Evolutionary conservation across 495 filamentous ascomycete species (phyloP).

Genomic region (Mytilinidion resinicola): DNA sequence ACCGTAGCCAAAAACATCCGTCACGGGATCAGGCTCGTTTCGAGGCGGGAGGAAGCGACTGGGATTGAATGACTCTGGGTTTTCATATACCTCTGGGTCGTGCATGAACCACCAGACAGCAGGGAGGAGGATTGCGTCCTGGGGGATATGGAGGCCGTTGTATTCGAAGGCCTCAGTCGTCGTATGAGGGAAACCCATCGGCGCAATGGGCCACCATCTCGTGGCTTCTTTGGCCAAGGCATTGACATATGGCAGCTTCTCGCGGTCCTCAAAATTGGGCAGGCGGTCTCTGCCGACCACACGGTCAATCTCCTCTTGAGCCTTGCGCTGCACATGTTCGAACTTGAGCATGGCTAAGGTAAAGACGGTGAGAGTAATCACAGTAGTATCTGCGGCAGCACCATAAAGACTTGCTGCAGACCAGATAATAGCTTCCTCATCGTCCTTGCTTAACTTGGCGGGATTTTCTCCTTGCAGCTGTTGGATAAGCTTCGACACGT

Average conservation of each 20-base stretch:
- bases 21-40: slow-evolving; percentile 5
- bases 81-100: slow-evolving; percentile 7
- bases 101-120: slow-evolving; percentile 10
- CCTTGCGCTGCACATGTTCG: slow-evolving; percentile 10
- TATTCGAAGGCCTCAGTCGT: background rate
- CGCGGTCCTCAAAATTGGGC: slow-evolving; percentile 31
- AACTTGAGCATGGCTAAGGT: slow-evolving; percentile 4
- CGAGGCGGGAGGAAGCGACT: no score
- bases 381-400: slow-evolving; percentile 8
- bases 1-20: slow-evolving; percentile 3
- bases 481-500: slow-evolving; percentile 2
- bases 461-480: background rate
- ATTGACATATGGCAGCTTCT: slow-evolving; percentile 32
- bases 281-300: slow-evolving; percentile 34
- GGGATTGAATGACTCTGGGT: slow-evolving; percentile 3
- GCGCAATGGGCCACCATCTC: slow-evolving; percentile 37
- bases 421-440: slow-evolving; percentile 1
- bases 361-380: slow-evolving; percentile 1
- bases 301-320: slow-evolving; percentile 34
- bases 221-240: slow-evolving; percentile 35
- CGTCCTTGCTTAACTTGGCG: no score
- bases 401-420: background rate
- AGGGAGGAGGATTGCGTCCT: slow-evolving; percentile 10
- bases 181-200: slow-evolving; percentile 13
- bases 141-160: slow-evolving; percentile 18